phyloP scores from a whole-genome alignment of 306 rosid species.

The Adenanthera pavonina region DNA sequence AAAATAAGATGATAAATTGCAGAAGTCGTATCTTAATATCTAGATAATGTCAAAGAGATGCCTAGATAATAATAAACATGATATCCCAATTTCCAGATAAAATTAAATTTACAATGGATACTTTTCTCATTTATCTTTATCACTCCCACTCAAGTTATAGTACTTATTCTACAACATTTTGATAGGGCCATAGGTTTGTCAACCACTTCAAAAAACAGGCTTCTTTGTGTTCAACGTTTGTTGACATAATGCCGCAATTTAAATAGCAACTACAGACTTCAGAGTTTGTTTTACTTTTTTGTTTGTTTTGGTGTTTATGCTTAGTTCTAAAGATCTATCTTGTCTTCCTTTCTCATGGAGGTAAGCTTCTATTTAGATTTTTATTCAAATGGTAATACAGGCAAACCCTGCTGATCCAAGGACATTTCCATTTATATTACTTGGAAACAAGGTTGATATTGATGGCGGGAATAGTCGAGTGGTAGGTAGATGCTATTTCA shows the following conservation, averaged over 20 bases:
- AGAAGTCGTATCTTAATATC: not conserved
- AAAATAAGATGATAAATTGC: not conserved
- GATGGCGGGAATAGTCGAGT: slow-evolving; percentile 97
- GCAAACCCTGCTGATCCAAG: slow-evolving; percentile 80
- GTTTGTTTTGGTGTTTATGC: not conserved
- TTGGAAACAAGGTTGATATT: slow-evolving; percentile 94
- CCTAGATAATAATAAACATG: not conserved
- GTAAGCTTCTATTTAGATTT: slow-evolving; percentile 7
- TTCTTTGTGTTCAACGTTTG: not conserved
- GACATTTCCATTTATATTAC: slow-evolving; percentile 82
- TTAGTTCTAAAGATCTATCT: not conserved
- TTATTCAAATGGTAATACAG: slow-evolving; percentile 47
- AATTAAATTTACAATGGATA: not conserved
- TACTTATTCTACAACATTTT: not conserved
- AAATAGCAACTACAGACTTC: not conserved
- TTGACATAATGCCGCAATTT: not conserved
- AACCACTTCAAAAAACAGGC: not conserved
- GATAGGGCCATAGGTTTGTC: not conserved
- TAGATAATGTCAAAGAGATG: not conserved
- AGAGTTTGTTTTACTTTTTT: not conserved
- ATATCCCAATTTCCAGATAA: not conserved
- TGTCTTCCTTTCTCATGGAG: not conserved
- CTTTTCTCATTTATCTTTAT: not conserved
- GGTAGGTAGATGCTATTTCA: slow-evolving; percentile 56
- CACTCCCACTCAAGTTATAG: not conserved